phyloP scores from a whole-genome alignment of 192 early-diverging fungal genomes.

The Coemansia sp. region DNA sequence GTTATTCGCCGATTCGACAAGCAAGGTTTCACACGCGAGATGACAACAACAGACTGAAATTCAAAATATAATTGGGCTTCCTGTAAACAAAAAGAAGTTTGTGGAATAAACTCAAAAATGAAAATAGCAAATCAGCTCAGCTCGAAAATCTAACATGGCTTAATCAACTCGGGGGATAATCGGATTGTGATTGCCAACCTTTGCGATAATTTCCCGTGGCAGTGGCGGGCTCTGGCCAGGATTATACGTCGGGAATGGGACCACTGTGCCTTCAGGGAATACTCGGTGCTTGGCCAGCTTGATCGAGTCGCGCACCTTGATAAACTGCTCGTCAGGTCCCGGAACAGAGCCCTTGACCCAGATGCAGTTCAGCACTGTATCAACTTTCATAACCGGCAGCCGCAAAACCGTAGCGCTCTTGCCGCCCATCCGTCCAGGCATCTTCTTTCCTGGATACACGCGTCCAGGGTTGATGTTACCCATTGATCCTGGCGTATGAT shows the following conservation, averaged over 20 bases:
- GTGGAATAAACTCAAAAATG: too few relatives aligned
- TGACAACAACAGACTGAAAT: not conserved
- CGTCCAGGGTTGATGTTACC: constrained; percentile 84
- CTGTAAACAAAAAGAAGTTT: too few relatives aligned
- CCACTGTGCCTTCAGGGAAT: constrained; percentile 62
- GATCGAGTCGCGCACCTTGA: constrained; percentile 84
- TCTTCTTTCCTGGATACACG: constrained; percentile 96
- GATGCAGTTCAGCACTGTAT: constrained; percentile 78
- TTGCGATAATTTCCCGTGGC: constrained; percentile 41
- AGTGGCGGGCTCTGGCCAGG: constrained; percentile 43
- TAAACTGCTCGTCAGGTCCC: constrained; percentile 79
- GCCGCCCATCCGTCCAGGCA: constrained; percentile 95
- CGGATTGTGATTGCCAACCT: constrained; percentile 38
- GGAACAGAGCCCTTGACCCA: constrained; percentile 93
- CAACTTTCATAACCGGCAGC: constrained; percentile 83
- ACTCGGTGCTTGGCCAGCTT: constrained; percentile 63
- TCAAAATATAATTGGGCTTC: too few relatives aligned
- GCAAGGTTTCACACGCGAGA: not conserved
- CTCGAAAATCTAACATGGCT: not conserved
- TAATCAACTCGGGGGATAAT: constrained; percentile 36
- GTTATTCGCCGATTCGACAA: not conserved
- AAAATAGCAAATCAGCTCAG: not conserved
- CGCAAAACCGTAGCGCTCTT: constrained; percentile 76
- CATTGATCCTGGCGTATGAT: constrained; percentile 84
- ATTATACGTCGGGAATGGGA: constrained; percentile 72